Base-by-base conservation (phyloP, 306 rosid genomes). In the Pueraria montana region DNA sequence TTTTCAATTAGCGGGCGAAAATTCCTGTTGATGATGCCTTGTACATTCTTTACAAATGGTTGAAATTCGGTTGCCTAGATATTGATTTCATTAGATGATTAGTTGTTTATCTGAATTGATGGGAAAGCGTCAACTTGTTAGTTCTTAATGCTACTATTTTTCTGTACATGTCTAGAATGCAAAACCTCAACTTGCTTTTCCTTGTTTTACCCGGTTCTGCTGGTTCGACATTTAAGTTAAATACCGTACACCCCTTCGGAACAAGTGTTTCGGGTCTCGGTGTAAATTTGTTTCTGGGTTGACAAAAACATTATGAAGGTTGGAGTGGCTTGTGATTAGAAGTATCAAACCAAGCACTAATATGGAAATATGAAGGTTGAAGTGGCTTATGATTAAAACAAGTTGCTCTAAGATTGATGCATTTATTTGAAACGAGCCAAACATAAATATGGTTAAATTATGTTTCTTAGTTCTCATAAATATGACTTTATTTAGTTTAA, bases 31-130 rank as follows among this genome's bases (percentile, higher is more conserved):
- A 86, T 71, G 76, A 71, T 89, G 89, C 88, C 84, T 79, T 92
- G 91, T 92, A 91, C 89, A 89, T 88, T 80, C 80, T 79, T 88
- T 49, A 91, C 89, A 61, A 77, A 87, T 88, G 85, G 91, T 80
- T 73, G 82, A 82, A 84, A 84, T 80, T 85, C 80, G 87, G 93
- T 88, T 75, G 82, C 68, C 78, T 80, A 88, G 90, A 83, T 78
- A 78, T 80, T 82, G 86, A 82, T 80, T 89, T 84, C 34, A 77
- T 63, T 75, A 72, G 63, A 65, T 81, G 82, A 85, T 79, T 72
- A 49, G 81, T 68, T 65, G 77, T 90, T 85, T 84, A 84, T 84
- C 83, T 82, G 86, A 74, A 80, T 77, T 88, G 72, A 73, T 84
- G 62, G 52, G 2, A 40, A 50, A 72, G 78, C 74, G 82, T 82